phyloP scores from a whole-genome alignment of 371 early-diverging fungal species.

The Nematocida parisii region DNA sequence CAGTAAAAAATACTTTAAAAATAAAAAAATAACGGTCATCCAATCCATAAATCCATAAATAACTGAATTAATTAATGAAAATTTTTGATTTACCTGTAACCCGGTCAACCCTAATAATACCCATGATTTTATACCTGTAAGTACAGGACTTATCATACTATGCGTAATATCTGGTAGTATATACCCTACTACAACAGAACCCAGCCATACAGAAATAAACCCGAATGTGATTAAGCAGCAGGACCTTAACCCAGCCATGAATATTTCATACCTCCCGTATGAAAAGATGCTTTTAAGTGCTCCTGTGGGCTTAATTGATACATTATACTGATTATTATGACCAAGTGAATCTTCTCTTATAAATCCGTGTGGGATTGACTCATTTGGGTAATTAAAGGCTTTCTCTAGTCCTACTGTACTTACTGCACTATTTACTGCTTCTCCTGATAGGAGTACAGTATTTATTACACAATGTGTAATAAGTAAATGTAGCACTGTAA shows the following conservation, averaged over 20 bases:
- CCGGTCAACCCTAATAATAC: neutral
- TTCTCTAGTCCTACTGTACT: neutral
- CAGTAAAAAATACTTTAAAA: neutral
- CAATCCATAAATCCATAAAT: conserved; percentile 5
- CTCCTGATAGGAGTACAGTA: neutral
- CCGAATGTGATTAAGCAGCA: neutral
- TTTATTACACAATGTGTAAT: neutral
- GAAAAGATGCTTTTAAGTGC: neutral
- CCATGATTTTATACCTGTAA: neutral
- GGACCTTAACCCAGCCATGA: neutral
- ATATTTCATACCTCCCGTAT: neutral
- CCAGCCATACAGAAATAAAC: neutral
- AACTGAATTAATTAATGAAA: neutral
- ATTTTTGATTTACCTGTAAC: neutral
- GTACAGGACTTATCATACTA: neutral
- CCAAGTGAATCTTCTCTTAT: neutral
- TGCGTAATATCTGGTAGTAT: neutral
- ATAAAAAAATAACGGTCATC: neutral
- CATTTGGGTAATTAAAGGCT: neutral
- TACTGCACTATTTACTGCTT: neutral
- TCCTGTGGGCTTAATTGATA: neutral
- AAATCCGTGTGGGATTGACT: neutral
- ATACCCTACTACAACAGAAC: neutral
- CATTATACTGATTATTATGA: neutral
- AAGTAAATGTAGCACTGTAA: neutral